Evolutionary conservation across 169 alveolate species (phyloP).

Genomic region (Eimeria praecox): DNA sequence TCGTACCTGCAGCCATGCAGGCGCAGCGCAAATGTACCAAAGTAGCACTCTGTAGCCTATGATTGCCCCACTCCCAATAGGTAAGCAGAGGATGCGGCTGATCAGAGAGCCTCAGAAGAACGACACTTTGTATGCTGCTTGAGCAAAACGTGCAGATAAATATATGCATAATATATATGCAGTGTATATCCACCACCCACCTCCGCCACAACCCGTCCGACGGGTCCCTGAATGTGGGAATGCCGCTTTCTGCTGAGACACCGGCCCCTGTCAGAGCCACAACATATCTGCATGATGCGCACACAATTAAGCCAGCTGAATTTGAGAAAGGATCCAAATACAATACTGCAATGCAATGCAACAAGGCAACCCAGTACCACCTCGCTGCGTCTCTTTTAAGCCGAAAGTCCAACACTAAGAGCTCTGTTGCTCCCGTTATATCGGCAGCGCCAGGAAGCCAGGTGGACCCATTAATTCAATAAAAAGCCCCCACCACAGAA

Average conservation of each 20-base stretch:
- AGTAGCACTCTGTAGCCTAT: too few relatives aligned
- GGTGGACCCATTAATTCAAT: too few relatives aligned
- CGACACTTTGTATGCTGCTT: too few relatives aligned
- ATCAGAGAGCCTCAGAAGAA: too few relatives aligned
- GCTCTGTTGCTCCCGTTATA: too few relatives aligned
- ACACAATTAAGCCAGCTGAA: background rate
- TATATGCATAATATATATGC: background rate
- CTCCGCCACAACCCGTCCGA: conserved; percentile 79
- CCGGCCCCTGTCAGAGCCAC: conserved; percentile 85
- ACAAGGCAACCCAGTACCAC: background rate
- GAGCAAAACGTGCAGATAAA: too few relatives aligned
- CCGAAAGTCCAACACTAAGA: too few relatives aligned
- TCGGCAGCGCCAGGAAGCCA: too few relatives aligned
- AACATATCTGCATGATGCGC: conserved; percentile 53
- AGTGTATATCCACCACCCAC: background rate
- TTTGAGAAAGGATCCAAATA: background rate
- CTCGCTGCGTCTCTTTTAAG: background rate
- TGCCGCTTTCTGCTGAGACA: conserved; percentile 81
- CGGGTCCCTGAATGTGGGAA: conserved; percentile 82
- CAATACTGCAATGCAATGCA: background rate
- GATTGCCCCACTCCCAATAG: too few relatives aligned
- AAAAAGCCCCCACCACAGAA: too few relatives aligned
- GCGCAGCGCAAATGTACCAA: too few relatives aligned
- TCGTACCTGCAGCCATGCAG: conserved; percentile 78
- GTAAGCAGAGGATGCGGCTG: too few relatives aligned